Evolutionary conservation across 2,329 filamentous ascomycete genomes (phyloP).

Genomic region (Scedosporium aurantiacum): DNA sequence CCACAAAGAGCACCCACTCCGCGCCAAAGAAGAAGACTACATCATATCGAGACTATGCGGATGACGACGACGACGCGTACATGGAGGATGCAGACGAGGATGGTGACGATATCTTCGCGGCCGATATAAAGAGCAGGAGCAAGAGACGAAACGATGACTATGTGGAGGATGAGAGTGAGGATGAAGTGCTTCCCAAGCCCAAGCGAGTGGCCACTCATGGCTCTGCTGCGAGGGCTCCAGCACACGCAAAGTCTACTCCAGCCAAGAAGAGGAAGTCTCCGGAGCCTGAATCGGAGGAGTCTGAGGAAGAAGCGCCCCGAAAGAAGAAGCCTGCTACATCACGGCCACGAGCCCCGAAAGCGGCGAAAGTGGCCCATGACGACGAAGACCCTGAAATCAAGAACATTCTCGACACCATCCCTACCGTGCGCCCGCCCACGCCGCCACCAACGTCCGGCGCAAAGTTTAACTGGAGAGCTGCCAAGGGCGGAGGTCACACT

Average conservation of each 20-base stretch:
- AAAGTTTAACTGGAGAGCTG: constrained; percentile 70
- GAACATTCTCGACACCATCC: constrained; percentile 79
- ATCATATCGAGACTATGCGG: constrained; percentile 27
- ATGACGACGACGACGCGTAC: constrained; percentile 43
- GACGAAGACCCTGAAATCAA: constrained; percentile 63
- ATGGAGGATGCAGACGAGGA: constrained; percentile 60
- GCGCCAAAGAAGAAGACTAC: constrained; percentile 27
- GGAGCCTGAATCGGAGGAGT: constrained; percentile 40
- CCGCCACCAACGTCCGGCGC: constrained; percentile 61
- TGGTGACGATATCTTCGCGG: constrained; percentile 73
- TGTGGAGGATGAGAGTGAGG: constrained; percentile 61
- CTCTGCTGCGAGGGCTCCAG: constrained; percentile 11
- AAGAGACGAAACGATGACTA: constrained; percentile 67
- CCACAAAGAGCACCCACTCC: constrained; percentile 7
- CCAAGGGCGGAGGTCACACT: constrained; percentile 41
- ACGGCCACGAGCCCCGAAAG: constrained; percentile 43
- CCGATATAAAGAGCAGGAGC: constrained; percentile 53
- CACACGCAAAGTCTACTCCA: constrained; percentile 18
- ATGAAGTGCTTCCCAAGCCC: constrained; percentile 51
- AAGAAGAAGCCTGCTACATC: constrained; percentile 51
- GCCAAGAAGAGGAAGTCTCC: constrained; percentile 49
- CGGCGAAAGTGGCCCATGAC: constrained; percentile 52
- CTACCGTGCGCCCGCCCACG: constrained; percentile 69
- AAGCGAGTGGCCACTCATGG: constrained; percentile 43
- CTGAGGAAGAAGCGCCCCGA: constrained; percentile 47